phyloP scores from a whole-genome alignment of 169 alveolate genomes.

The Plasmodium malariae region DNA sequence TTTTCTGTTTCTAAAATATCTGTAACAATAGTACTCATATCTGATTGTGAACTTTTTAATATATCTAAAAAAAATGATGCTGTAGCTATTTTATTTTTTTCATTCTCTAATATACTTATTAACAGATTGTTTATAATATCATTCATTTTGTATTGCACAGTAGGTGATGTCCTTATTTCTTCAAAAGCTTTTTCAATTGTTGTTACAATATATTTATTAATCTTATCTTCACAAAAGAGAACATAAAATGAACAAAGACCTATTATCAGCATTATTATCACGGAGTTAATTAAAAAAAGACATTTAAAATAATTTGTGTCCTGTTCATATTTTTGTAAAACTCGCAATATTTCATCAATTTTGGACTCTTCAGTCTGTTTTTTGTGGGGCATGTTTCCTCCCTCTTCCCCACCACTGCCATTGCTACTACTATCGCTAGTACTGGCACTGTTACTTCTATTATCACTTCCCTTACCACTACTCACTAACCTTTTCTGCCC shows the following conservation, averaged over 20 bases:
- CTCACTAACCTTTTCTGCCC: too few species aligned
- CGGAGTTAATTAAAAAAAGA: not conserved
- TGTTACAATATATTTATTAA: not conserved
- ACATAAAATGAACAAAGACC: not conserved
- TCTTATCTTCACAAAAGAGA: slow-evolving; percentile 9
- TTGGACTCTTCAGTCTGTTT: too few species aligned
- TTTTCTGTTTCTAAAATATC: slow-evolving; percentile 30
- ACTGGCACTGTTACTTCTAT: not conserved
- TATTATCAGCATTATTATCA: not conserved
- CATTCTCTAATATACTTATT: not conserved
- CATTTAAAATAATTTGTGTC: slow-evolving; percentile 5
- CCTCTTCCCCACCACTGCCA: not conserved
- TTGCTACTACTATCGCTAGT: not conserved
- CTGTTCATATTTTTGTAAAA: slow-evolving; percentile 4
- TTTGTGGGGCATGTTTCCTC: too few species aligned
- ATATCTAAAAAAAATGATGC: slow-evolving; percentile 11
- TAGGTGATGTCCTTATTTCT: slow-evolving; percentile 18
- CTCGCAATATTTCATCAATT: not conserved
- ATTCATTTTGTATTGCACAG: slow-evolving; percentile 3
- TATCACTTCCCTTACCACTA: too few species aligned
- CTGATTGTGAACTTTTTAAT: slow-evolving; percentile 5
- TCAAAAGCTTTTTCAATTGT: slow-evolving; percentile 9
- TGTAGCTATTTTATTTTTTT: slow-evolving; percentile 19
- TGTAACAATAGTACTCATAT: slow-evolving; percentile 9
- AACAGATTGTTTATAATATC: slow-evolving; percentile 10